phyloP scores from a whole-genome alignment of 73 alveolate species.

The Blepharisma stoltei region DNA sequence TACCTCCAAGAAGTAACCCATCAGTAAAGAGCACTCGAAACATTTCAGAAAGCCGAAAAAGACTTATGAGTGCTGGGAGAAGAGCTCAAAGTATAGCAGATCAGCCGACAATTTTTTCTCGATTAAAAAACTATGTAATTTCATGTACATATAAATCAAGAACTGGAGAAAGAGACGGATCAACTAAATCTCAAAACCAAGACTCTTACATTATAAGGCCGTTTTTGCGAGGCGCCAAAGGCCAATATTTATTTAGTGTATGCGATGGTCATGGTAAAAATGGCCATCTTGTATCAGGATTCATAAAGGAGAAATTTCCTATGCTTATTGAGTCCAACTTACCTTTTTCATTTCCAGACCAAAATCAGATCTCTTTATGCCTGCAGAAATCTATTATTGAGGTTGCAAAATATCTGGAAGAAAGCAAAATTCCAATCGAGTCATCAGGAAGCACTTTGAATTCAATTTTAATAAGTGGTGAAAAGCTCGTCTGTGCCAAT shows the following conservation, averaged over 20 bases:
- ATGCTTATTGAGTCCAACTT: slow-evolving; percentile 24
- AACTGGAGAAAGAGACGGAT: not conserved
- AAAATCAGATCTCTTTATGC: not conserved
- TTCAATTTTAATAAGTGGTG: slow-evolving; percentile 36
- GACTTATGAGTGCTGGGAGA: too few species aligned
- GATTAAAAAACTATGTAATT: not conserved
- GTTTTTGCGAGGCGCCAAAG: not conserved
- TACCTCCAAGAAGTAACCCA: too few species aligned
- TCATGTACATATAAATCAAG: slow-evolving; percentile 13
- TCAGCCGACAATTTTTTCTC: too few species aligned
- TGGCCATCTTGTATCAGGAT: slow-evolving; percentile 50
- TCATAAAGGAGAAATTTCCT: slow-evolving; percentile 14
- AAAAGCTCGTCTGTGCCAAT: slow-evolving; percentile 69
- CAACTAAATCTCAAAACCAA: not conserved
- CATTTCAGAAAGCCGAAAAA: too few species aligned
- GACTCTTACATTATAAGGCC: not conserved
- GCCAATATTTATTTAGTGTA: slow-evolving; percentile 37
- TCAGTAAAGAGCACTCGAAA: too few species aligned
- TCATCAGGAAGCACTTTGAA: slow-evolving; percentile 65
- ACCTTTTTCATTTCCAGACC: not conserved
- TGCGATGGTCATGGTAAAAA: slow-evolving; percentile 54
- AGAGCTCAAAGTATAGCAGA: too few species aligned
- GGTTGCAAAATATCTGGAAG: not conserved
- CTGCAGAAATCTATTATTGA: not conserved
- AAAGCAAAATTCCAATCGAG: slow-evolving; percentile 44